Base-by-base conservation (phyloP, 306 rosid species). In the Lathyrus sativus region DNA sequence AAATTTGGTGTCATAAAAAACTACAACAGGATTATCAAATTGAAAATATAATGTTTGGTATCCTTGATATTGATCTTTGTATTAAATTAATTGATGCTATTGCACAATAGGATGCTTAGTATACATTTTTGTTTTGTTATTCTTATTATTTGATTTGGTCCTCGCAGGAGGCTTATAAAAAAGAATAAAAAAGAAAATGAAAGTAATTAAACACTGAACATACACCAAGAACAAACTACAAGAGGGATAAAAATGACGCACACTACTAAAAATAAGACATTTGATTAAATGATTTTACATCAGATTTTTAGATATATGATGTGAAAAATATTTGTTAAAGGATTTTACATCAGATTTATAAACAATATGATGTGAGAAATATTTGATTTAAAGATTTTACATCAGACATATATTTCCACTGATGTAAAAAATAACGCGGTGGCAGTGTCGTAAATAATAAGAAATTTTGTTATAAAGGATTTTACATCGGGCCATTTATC, bases 61-160 rank as follows among this genome's bases (percentile, higher is more conserved):
- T 78, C 55, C 33, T 42, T 35, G 48, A 24, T 41, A 61, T 38
- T 38, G 63, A 57, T 50, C 70, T 50, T 38, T 59, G 74, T 33
- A 57, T 49, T 60, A 24, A 28, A 44, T 66, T 9, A 28, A 44
- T 66, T 9, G 54, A 66, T 56, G 48, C 39, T 35, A 35, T 35
- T 35, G 24, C 18, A 56, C 57, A 57, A 11, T 24, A 38, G 18
- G 38, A 67, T 19, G 43, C 51, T 55, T 65, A 26, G 6, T 38
- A 29, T 55, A 46, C 31, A 15, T 45, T 55, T 74, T n/a, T 9
- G 29, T 58, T 57, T 57, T 46, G 45, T 74, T 66, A 57, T 31
- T 54, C 38, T 18, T 9, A 43, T 13, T 66, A 46, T 48, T 15
- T 51, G 19, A 68, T 54, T 39, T 26, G 15, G 38, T 74, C 22